Percentiles rank a stretch among this genome's conserved stretches.
These are phyloP conservation scores for Cercospora nicotianae DNA, from an alignment of 2,329 filamentous ascomycete genomes.

Conservation along the genomic window DNA sequence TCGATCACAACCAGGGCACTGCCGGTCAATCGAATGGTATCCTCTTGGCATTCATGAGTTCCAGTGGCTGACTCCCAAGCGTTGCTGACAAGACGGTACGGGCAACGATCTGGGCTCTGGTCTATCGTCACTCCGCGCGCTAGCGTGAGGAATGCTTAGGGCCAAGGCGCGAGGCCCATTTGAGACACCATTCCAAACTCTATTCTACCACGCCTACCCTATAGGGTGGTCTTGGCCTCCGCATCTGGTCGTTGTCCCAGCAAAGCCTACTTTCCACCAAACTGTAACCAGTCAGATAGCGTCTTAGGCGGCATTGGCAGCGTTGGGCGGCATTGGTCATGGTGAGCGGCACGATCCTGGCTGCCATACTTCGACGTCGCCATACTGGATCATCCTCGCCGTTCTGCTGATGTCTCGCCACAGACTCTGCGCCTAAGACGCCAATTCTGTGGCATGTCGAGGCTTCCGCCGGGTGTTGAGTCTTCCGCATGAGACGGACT, in stretches of 20 bases:
- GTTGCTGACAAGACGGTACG: constrained; percentile 9
- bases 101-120: constrained; percentile 5
- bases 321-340: background rate
- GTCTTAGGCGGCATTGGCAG: constrained; percentile 1
- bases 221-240: constrained; percentile 3
- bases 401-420: background rate
- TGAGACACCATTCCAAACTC: background rate
- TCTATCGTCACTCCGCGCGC: constrained; percentile 3
- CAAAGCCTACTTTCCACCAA: background rate
- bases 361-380: background rate
- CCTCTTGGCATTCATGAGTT: background rate
- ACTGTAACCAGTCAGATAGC: background rate
- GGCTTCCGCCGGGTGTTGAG: background rate
- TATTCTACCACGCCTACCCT: background rate
- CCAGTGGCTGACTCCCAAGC: background rate
- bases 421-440: constrained; percentile 13
- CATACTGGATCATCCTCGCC: background rate
- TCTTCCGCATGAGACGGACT: background rate
- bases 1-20: constrained; percentile 2
- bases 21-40: background rate
- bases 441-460: constrained; percentile 19
- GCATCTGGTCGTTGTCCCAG: constrained; percentile 1
- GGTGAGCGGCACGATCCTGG: background rate
- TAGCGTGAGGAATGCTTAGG: background rate
- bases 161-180: constrained; percentile 6